These are phyloP conservation scores for Crithidia bombi DNA, from an alignment of 208 protist species.

Conservation along the genomic window DNA sequence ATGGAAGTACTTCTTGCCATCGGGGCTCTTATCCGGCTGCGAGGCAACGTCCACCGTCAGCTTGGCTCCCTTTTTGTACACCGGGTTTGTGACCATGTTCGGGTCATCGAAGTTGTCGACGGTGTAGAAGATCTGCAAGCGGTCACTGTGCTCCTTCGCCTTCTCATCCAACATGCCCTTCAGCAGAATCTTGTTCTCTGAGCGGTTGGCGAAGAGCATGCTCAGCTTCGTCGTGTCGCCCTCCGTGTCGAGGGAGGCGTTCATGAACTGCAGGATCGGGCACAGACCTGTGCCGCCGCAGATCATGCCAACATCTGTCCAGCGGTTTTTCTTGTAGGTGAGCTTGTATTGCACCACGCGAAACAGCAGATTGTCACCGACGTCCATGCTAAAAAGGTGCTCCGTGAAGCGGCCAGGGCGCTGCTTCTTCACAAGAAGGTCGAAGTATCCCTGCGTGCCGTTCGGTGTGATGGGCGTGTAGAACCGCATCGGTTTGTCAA, in stretches of 20 bases:
- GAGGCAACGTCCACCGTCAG: conserved; percentile 42
- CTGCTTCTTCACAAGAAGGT: conserved; percentile 89
- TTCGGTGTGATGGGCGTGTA: conserved; percentile 92
- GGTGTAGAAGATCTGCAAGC: conserved; percentile 89
- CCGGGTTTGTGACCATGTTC: conserved; percentile 46
- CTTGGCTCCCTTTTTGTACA: conserved; percentile 37
- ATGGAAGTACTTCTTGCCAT: conserved; percentile 71
- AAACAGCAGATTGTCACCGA: conserved; percentile 84
- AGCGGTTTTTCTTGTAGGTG: conserved; percentile 79
- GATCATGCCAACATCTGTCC: conserved; percentile 88
- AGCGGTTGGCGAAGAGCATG: conserved; percentile 91
- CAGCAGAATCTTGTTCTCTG: conserved; percentile 93
- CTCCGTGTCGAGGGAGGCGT: conserved; percentile 78
- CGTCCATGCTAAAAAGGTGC: conserved; percentile 84
- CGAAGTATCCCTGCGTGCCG: conserved; percentile 89
- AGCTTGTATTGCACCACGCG: conserved; percentile 84
- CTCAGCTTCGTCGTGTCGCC: conserved; percentile 85
- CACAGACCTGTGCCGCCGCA: conserved; percentile 92
- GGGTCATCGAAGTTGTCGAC: conserved; percentile 79
- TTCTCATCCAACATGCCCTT: conserved; percentile 88
- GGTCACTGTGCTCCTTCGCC: conserved; percentile 59
- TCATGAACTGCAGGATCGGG: conserved; percentile 92
- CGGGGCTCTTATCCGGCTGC: conserved; percentile 43
- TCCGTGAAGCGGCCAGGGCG: conserved; percentile 81
- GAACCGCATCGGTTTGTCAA: conserved; percentile 87